Evolutionary conservation across 352 stramenopile species (phyloP), one percentile per base, ranked within the genome.

Genomic region (Globisporangium canariense): DNA sequence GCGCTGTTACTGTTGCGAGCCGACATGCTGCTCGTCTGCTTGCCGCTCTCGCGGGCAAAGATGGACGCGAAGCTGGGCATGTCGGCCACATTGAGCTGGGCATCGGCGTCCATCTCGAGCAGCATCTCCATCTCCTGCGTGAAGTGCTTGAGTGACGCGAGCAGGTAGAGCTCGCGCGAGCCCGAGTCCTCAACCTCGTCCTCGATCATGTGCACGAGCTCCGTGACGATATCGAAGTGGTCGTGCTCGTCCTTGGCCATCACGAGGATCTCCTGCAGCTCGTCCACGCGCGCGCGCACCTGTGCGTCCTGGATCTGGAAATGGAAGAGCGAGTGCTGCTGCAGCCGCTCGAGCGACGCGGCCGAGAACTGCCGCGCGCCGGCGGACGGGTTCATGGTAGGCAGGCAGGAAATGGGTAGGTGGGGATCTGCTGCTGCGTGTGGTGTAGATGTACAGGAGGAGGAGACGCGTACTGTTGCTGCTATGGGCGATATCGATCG

Each of bases 111-210:
- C 55, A 89, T 62, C 54, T 88, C 79, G 25, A 86, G 67, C 45
- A 86, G 73, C 59, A 86, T 64, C 67, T 85, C 74, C 70, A 90
- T 79, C 66, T 90, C 75, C 66, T 90, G 75, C 36, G 80, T 73
- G 45, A 91, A 91, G 45, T 81, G 73, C 49, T 78, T 68, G 38
- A 91, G 69, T 20, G 80, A 71, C 46, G 81, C 77, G 25, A 91
- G 65, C 60, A 91, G 41, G 57, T 86, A 91, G 20, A 74, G 36
- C 40, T 80, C 73, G 43, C 67, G 68, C 53, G 65, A 60, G 22
- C 76, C 80, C 55, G 74, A 47, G 25, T 86, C 74, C 40, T 86
- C 68, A 28, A 91, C 72, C 64, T 83, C 78, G 52, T 83, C 58
- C 52, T 75, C 55, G 36, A 70, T 68, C 34, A 67, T 59, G 28